phyloP scores from a whole-genome alignment of 352 stramenopile species.

The Pythium brachiatum region DNA sequence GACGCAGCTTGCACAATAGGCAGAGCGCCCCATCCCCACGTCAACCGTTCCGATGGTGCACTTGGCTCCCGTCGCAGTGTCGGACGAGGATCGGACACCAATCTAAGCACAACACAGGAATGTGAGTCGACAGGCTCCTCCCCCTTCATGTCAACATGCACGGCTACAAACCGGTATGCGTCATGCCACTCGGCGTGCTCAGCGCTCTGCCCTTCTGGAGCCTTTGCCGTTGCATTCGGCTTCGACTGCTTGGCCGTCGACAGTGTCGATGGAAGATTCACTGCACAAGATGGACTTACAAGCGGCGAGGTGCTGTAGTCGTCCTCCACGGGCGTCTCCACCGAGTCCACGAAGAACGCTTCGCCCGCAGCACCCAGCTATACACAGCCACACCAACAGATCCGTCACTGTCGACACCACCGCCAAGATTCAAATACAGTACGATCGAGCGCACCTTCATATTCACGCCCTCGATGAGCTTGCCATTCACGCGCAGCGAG shows the following conservation, averaged over 20 bases:
- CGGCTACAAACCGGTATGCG: constrained; percentile 24
- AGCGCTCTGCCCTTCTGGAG: not conserved
- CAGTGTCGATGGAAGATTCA: not conserved
- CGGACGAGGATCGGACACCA: constrained; percentile 17
- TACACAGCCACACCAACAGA: not conserved
- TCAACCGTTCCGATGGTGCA: constrained; percentile 37
- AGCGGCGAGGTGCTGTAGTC: constrained; percentile 69
- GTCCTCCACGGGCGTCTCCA: constrained; percentile 52
- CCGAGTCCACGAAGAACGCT: constrained; percentile 73
- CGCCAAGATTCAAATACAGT: not conserved
- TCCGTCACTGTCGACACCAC: not conserved
- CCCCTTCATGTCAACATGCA: not conserved
- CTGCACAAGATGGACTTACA: constrained; percentile 33
- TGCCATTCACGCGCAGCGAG: constrained; percentile 42
- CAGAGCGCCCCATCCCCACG: constrained; percentile 51
- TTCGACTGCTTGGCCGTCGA: not conserved
- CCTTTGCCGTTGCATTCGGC: not conserved
- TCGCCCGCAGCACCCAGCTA: constrained; percentile 62
- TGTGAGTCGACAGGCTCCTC: not conserved
- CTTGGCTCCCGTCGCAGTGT: constrained; percentile 10
- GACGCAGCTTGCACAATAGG: constrained; percentile 33
- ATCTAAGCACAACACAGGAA: not conserved
- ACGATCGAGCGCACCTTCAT: constrained; percentile 68
- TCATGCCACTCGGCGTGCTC: constrained; percentile 31
- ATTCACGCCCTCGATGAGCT: constrained; percentile 41